Percentiles rank a stretch among this genome's conserved stretches.
phyloP scores from a whole-genome alignment of 176 grass and related monocot genomes.

The Oropetium thomaeum region DNA sequence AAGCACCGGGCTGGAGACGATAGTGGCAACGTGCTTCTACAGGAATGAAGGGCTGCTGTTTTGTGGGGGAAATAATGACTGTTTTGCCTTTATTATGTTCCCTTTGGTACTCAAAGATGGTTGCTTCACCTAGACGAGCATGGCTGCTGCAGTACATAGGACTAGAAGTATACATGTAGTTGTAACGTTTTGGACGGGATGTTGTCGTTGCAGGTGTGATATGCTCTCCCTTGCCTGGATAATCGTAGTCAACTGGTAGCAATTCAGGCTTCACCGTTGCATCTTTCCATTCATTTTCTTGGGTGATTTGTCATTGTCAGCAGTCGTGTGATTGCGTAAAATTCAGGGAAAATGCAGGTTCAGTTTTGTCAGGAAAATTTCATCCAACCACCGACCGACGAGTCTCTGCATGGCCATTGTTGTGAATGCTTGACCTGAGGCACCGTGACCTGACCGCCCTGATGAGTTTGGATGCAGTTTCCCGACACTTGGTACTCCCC shows the following conservation, averaged over 20 bases:
- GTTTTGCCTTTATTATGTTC: neutral
- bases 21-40: neutral
- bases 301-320: neutral
- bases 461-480: neutral
- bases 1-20: constrained; percentile 23
- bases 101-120: neutral
- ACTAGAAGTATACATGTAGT: neutral
- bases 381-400: neutral
- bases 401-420: too few species aligned
- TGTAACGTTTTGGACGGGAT: neutral
- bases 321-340: too few species aligned
- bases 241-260: neutral
- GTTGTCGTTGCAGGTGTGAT: neutral
- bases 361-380: neutral
- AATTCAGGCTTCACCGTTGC: neutral
- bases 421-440: neutral
- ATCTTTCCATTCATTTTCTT: neutral
- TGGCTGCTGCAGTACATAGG: neutral
- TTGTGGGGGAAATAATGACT: neutral
- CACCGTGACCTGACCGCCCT: neutral
- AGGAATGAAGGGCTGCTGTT: neutral
- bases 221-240: neutral
- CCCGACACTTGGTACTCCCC: neutral
- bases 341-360: neutral
- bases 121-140: neutral